A percentile compares a stretch with the other conserved stretches of the same genome.
Evolutionary conservation across 805 yeast species (phyloP).

Genomic region (Isabelozyma gotoi): DNA sequence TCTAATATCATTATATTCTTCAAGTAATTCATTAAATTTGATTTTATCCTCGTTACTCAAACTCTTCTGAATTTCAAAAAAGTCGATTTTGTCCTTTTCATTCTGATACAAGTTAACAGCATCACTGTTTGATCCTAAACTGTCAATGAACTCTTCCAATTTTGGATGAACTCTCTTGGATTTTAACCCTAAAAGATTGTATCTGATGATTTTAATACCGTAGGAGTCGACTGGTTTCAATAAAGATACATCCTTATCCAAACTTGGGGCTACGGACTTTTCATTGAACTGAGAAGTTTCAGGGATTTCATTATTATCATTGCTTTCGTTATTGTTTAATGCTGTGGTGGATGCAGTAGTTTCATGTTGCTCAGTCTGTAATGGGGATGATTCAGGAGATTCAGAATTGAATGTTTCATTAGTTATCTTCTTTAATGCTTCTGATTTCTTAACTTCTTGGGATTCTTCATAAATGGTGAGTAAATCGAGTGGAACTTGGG

Average conservation of each 20-base stretch:
- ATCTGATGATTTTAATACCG: constrained; percentile 77
- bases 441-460: constrained; percentile 5
- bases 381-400: neutral
- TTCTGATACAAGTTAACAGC: constrained; percentile 25
- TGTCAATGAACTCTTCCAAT: constrained; percentile 24
- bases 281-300: constrained; percentile 31
- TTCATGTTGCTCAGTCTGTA: neutral
- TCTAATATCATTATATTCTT: constrained; percentile 69
- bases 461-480: constrained; percentile 20
- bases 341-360: neutral
- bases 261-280: constrained; percentile 20
- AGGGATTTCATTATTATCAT: constrained; percentile 18
- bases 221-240: constrained; percentile 70
- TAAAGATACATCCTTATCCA: constrained; percentile 55
- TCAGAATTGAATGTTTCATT: too few relatives aligned
- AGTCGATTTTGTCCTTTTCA: constrained; percentile 50
- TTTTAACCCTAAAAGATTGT: constrained; percentile 54
- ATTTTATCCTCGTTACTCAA: constrained; percentile 44
- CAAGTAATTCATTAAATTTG: constrained; percentile 65
- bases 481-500: constrained; percentile 36
- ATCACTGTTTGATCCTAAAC: constrained; percentile 25
- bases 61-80: constrained; percentile 62
- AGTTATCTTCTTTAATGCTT: neutral
- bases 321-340: neutral
- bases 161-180: constrained; percentile 18